Conservation (phyloP, 176 grass and related monocot genomes). For the Otatea glauca region DNA sequence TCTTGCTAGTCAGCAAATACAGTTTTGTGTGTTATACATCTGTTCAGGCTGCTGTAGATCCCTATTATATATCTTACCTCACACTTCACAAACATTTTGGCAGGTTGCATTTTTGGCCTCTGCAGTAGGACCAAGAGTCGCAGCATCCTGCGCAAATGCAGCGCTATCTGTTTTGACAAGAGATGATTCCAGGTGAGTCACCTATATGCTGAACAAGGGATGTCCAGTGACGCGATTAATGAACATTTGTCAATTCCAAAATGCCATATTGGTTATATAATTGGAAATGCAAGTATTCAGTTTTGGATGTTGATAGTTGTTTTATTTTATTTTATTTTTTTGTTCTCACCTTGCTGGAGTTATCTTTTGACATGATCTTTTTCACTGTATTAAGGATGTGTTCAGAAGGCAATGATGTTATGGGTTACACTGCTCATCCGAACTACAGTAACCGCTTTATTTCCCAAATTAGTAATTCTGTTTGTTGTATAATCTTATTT, state of each 20-base stretch:
- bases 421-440: constrained; percentile 42
- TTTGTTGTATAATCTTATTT: constrained; percentile 24
- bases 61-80: constrained; percentile 45
- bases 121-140: constrained; percentile 91
- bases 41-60: constrained; percentile 36
- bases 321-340: constrained; percentile 11
- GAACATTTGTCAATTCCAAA: background rate
- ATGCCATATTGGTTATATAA: background rate
- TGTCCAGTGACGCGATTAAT: constrained; percentile 23
- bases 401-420: constrained; percentile 61
- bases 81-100: constrained; percentile 43
- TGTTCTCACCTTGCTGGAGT: constrained; percentile 8
- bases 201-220: constrained; percentile 15
- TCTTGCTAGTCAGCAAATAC: background rate
- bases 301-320: constrained; percentile 2
- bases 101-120: constrained; percentile 94
- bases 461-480: background rate
- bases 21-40: constrained; percentile 23
- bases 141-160: constrained; percentile 93
- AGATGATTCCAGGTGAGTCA: constrained; percentile 73
- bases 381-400: constrained; percentile 59
- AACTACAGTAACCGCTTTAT: constrained; percentile 54
- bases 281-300: constrained; percentile 4
- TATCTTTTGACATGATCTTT: constrained; percentile 42
- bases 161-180: constrained; percentile 75